Evolutionary conservation across 2,329 filamentous ascomycete species (phyloP).

Genomic region (Colletotrichum costaricense): DNA sequence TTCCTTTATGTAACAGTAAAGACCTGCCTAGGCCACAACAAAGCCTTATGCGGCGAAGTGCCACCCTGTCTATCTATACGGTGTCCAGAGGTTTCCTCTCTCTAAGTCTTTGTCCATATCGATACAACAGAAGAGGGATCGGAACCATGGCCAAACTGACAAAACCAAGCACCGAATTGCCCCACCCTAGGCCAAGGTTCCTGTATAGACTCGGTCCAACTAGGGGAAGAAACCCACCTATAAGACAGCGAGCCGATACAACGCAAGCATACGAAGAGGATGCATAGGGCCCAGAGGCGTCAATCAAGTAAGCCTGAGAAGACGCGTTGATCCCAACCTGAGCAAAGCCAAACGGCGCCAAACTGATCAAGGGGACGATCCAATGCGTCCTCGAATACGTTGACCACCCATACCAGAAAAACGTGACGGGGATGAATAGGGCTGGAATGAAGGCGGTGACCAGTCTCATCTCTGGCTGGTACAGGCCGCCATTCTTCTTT

Average conservation of each 20-base stretch:
- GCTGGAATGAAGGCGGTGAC: neutral
- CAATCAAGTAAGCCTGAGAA: neutral
- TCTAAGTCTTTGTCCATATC: neutral
- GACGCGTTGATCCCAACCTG: neutral
- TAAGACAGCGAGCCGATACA: neutral
- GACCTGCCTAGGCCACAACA: too few species aligned
- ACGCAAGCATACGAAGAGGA: neutral
- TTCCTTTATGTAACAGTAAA: accelerated
- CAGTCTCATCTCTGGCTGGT: neutral
- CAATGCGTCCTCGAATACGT: neutral
- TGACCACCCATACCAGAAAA: neutral
- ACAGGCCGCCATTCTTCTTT: neutral
- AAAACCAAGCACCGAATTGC: neutral
- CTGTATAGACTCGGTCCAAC: neutral
- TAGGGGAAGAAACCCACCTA: neutral
- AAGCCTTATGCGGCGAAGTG: too few species aligned
- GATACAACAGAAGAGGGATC: neutral
- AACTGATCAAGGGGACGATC: neutral
- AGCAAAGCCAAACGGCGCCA: neutral
- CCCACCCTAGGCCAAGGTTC: neutral
- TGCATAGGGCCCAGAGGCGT: neutral
- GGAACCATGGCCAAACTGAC: neutral
- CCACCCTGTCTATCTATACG: neutral
- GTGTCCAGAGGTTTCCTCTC: neutral
- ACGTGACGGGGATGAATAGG: neutral